Base-by-base conservation (phyloP, 768 basidiomycete genomes). In the Mycena haematopus region DNA sequence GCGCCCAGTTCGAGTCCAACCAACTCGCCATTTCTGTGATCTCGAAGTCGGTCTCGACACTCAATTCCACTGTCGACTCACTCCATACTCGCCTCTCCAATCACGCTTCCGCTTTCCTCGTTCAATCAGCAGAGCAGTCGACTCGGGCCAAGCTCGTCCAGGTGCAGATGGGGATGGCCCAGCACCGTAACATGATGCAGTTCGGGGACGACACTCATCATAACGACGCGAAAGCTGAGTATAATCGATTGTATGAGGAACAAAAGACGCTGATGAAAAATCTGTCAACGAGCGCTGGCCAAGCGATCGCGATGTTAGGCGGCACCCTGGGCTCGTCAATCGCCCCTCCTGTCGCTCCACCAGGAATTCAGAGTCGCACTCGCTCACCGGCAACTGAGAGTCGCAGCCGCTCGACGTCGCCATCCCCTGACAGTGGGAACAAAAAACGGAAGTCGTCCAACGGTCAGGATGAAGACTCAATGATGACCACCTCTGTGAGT, bases 181-280 rank as follows among this genome's bases (percentile, higher is more conserved):
- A 54, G 38, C 52, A 54, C 24, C 38, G 15, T 17, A 40, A 25
- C 24, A 42, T 24, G 1, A 25, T 54, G 24, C 40, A 11, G 24
- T 54, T 40, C 19, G 52, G 52, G 11, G 3, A 9, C 6, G 29
- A 21, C 7, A 24, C 27, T 1, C 15, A 40, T n/a, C 11, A 42
- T 4, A 15, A 1, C 15, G 52, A 38, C 2, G 52, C 52, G 38
- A 42, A 54, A 54, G 52, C 24, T 54, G 52, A 54, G 52, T 54
- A 42, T 54, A 11, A 42, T 29, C 52, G 52, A 8, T 42, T 54
- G 22, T 40, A 25, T 22, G 11, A 24, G 38, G 38, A 54, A 54
- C 52, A 54, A 42, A 54, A 38, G 7, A 19, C 36, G 52, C 52
- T 54, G 52, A 54, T 42, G 52, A 29, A 10, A n/a, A 54, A 29